These are phyloP conservation scores for Pleurozium schreberi DNA, from an alignment of 225 moss, liverwort and hornwort species.

Conservation along the genomic window DNA sequence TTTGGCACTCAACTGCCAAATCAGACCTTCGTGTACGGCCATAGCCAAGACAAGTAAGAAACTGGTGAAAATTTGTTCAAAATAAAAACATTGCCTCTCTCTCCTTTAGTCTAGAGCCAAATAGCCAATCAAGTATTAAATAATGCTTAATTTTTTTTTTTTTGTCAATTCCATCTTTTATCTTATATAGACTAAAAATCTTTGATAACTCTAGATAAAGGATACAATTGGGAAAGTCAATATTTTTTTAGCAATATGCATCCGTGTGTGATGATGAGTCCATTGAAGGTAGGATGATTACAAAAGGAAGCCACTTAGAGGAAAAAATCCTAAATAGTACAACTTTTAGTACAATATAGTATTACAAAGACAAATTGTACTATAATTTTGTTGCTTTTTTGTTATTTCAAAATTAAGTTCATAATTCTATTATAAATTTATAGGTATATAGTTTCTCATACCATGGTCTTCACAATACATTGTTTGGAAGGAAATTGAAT, in stretches of 20 bases:
- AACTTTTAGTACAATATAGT: not conserved
- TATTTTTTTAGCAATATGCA: not conserved
- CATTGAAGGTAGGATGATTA: rapidly evolving
- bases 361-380: not conserved
- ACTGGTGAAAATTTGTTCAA: not conserved
- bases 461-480: not conserved
- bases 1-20: too few species aligned
- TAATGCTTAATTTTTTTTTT: too few species aligned
- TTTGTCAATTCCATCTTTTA: too few species aligned
- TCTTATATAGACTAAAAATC: too few species aligned
- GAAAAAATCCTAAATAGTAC: rapidly evolving
- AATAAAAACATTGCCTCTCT: not conserved
- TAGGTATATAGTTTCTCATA: not conserved
- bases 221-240: not conserved
- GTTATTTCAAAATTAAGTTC: not conserved
- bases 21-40: too few species aligned
- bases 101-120: rapidly evolving
- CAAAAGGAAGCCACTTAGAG: rapidly evolving
- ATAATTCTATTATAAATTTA: not conserved
- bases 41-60: too few species aligned
- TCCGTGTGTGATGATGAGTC: not conserved
- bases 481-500: not conserved
- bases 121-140: too few species aligned
- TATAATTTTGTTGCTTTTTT: not conserved
- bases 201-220: too few species aligned